phyloP scores from a whole-genome alignment of 805 yeast genomes.

The Zygosaccharomyces gambellarensis region DNA sequence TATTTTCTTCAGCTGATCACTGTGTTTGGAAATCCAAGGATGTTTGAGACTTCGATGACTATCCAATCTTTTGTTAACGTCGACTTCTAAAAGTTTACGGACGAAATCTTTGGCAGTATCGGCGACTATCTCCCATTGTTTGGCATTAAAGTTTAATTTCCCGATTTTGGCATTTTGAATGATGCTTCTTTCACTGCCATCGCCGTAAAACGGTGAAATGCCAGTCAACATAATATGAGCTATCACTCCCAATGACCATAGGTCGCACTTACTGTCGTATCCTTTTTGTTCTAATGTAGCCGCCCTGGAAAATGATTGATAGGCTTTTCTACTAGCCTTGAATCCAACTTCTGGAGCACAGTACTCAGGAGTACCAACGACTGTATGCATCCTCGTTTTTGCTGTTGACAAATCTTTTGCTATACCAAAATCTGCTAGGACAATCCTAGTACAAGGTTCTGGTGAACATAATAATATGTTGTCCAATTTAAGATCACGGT shows the following conservation, averaged over 20 bases:
- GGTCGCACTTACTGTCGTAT: constrained; percentile 55
- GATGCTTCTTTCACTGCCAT: constrained; percentile 40
- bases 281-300: constrained; percentile 35
- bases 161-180: constrained; percentile 42
- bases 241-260: constrained; percentile 67
- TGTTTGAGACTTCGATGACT: constrained; percentile 40
- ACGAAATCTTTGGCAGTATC: constrained; percentile 45
- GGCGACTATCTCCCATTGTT: constrained; percentile 43
- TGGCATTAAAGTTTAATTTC: constrained; percentile 35
- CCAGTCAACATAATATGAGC: constrained; percentile 57
- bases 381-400: constrained; percentile 42
- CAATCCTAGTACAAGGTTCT: constrained; percentile 47
- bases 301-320: constrained; percentile 25
- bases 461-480: constrained; percentile 56
- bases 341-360: constrained; percentile 68
- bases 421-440: constrained; percentile 67
- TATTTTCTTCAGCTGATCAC: constrained; percentile 33
- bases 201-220: constrained; percentile 56
- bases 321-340: constrained; percentile 30
- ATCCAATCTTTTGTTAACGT: constrained; percentile 37
- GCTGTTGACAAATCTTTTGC: constrained; percentile 36
- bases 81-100: constrained; percentile 36
- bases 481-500: constrained; percentile 80
- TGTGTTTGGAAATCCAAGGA: constrained; percentile 45
- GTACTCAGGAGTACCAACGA: constrained; percentile 64